phyloP scores from a whole-genome alignment of 139 green algal genomes.

The Ettlia oleoabundans region DNA sequence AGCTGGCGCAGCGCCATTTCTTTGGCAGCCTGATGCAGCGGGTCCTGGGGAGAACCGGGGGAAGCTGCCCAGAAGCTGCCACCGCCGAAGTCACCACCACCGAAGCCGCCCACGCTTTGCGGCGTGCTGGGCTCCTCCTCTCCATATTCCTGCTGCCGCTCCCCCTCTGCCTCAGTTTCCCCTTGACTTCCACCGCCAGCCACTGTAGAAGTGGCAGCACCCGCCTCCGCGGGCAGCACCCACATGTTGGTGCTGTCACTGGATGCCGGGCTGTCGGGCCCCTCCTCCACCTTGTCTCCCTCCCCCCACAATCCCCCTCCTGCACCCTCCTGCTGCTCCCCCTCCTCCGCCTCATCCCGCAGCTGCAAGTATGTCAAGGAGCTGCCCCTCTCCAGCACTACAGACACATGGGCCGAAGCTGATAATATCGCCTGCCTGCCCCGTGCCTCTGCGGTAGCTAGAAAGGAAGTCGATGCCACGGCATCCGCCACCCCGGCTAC shows the following conservation, averaged over 20 bases:
- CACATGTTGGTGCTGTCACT: conserved; percentile 22
- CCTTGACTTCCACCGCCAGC: conserved; percentile 27
- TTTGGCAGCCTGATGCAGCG: conserved; percentile 37
- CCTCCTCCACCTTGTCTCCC: neutral
- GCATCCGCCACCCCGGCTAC: conserved; percentile 27
- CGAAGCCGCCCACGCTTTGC: neutral
- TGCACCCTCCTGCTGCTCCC: neutral
- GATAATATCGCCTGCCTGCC: conserved; percentile 38
- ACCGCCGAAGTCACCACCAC: neutral
- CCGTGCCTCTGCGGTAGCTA: conserved; percentile 11
- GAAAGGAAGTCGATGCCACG: conserved; percentile 14
- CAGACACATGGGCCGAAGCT: conserved; percentile 47
- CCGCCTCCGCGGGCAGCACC: conserved; percentile 28
- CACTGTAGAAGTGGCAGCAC: conserved; percentile 10
- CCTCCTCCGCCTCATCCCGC: neutral
- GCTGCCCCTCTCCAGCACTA: conserved; percentile 13
- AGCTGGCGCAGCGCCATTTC: conserved; percentile 25
- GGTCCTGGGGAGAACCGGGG: conserved; percentile 43
- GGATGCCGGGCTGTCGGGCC: conserved; percentile 6
- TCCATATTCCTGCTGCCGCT: neutral
- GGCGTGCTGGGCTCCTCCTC: neutral
- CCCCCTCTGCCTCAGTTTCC: neutral
- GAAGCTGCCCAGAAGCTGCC: too few relatives aligned
- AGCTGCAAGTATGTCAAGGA: neutral
- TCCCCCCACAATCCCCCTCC: too few relatives aligned